phyloP scores from a whole-genome alignment of 176 grass and related monocot genomes.

The Chrysopogon serrulatus region DNA sequence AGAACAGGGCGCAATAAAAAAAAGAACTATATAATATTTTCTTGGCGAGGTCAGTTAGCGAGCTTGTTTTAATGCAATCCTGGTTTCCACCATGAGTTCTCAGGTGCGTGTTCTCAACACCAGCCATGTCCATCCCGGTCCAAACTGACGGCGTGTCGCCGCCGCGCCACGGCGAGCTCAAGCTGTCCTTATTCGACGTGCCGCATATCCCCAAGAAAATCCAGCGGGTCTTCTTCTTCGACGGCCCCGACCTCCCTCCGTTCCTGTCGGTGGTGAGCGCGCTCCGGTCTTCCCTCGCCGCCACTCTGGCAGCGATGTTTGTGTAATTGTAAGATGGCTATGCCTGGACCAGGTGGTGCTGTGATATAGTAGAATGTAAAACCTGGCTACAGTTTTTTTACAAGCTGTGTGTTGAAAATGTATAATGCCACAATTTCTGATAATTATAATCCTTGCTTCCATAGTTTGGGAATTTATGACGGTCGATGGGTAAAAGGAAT shows the following conservation, averaged over 20 bases:
- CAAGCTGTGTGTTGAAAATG: not conserved
- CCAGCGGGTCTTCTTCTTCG: constrained; percentile 34
- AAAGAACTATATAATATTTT: too few species aligned
- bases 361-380: not conserved
- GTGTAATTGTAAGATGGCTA: not conserved
- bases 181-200: constrained; percentile 18
- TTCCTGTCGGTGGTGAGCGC: not conserved
- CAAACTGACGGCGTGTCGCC: not conserved
- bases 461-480: not conserved
- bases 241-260: not conserved
- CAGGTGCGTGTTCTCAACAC: not conserved
- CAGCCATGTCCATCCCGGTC: constrained; percentile 3
- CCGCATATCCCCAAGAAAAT: not conserved
- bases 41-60: too few species aligned
- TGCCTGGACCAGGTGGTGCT: not conserved
- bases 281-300: constrained; percentile 16
- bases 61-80: too few species aligned
- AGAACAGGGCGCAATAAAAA: too few species aligned
- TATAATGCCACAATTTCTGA: not conserved
- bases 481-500: not conserved
- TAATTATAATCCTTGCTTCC: not conserved
- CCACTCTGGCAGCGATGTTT: constrained; percentile 1
- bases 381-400: not conserved
- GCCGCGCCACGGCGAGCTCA: not conserved
- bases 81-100: not conserved